Evolutionary conservation across 1,139 yeast species (phyloP), one percentile per base, ranked within the genome.

Genomic region (Dujonia santamariae): DNA sequence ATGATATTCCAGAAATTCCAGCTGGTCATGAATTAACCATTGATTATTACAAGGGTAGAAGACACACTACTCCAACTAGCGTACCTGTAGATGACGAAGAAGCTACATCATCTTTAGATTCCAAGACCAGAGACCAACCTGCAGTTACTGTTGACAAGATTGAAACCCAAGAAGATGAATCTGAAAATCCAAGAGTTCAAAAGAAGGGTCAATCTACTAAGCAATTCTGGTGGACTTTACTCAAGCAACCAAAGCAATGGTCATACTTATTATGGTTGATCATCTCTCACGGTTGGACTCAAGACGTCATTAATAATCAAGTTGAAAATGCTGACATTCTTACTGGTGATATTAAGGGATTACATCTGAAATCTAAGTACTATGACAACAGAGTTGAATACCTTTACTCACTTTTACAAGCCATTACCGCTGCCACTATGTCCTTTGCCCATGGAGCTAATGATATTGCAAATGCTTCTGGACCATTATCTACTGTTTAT

Each of bases 401-500:
- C 56, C 61, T 83, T 47, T 83, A 76, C 59, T 78, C 92, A 4
- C 65, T 82, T 46, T 64, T 81, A 39, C 94, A 83, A 60, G 82
- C 78, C 34, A 61, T 83, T 42, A 82, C 90, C 35, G 90, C 94
- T 16, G 74, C 81, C 50, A 82, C 88, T 41, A 82, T 82, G 81
- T 81, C 90, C 4, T 81, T 83, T 57, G 86, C 90, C 13, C 94
- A 83, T 51, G 87, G 94, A 42, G 81, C 92, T 29, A 84, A 83
- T 53, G 94, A 83, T 61, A 80, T 84, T 45, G 73, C 90, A 34
- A 83, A 83, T 50, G 90, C 92, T 27, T 76, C 85, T 24, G 92
- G 87, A 46, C 92, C 92, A 22, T 67, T 81, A 48, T 63, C 88
- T 25, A 72, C 88, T 18, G 74, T 82, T 22, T 83, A 79, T 54